These are phyloP conservation scores for Cyberlindnera xylosilytica DNA, from an alignment of 805 yeast genomes.

Conservation along the genomic window DNA sequence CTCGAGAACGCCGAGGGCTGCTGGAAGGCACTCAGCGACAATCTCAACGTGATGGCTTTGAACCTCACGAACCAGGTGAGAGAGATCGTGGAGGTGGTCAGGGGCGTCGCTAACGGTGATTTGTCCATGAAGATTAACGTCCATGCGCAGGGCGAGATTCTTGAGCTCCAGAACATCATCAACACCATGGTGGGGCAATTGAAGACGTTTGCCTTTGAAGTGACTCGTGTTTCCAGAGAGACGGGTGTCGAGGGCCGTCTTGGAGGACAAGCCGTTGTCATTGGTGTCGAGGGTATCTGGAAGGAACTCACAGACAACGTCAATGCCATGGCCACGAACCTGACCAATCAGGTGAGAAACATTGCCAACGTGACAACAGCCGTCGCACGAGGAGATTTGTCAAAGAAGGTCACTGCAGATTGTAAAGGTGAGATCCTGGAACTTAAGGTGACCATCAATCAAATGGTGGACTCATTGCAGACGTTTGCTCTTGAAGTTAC, in stretches of 20 bases:
- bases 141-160: slow-evolving; percentile 88
- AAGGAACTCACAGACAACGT: slow-evolving; percentile 87
- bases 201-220: slow-evolving; percentile 84
- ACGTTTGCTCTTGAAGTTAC: slow-evolving; percentile 88
- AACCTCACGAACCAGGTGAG: slow-evolving; percentile 85
- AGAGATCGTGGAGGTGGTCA: slow-evolving; percentile 85
- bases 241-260: slow-evolving; percentile 90
- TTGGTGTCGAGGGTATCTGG: slow-evolving; percentile 89
- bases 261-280: slow-evolving; percentile 88
- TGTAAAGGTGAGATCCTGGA: slow-evolving; percentile 90
- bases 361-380: slow-evolving; percentile 85
- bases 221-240: slow-evolving; percentile 85
- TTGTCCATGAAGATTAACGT: slow-evolving; percentile 79
- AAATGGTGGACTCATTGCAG: slow-evolving; percentile 89
- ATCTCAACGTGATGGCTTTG: slow-evolving; percentile 86
- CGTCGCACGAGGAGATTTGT: slow-evolving; percentile 86
- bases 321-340: slow-evolving; percentile 87
- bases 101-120: slow-evolving; percentile 88
- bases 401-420: slow-evolving; percentile 82
- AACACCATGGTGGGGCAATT: slow-evolving; percentile 89
- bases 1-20: slow-evolving; percentile 79
- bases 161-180: slow-evolving; percentile 81
- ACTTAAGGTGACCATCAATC: slow-evolving; percentile 79
- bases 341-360: slow-evolving; percentile 87
- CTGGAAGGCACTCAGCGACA: slow-evolving; percentile 85